Evolutionary conservation across 208 protist species (phyloP).

Genomic region (Jaenimonas drosophilae): DNA sequence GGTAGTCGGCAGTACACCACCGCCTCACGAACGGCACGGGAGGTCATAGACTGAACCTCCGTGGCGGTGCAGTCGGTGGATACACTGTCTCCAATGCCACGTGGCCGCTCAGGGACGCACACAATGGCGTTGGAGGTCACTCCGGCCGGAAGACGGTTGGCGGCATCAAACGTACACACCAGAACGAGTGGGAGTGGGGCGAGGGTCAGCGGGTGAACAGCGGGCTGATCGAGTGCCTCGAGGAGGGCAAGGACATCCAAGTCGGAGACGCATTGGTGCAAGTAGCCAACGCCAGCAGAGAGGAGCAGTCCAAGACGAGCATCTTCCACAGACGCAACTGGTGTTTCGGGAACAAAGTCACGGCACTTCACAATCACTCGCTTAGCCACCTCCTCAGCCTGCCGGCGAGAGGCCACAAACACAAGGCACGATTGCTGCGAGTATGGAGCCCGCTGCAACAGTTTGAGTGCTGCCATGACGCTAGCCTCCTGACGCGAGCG

Average conservation of each 20-base stretch:
- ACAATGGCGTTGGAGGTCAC: conserved; percentile 58
- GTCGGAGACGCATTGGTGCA: conserved; percentile 53
- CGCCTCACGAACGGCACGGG: conserved; percentile 51
- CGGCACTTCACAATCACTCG: conserved; percentile 71
- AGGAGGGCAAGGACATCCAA: conserved; percentile 55
- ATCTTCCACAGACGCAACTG: conserved; percentile 25
- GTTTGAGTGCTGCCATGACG: conserved; percentile 31
- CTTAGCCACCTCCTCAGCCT: conserved; percentile 52
- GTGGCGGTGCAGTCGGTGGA: conserved; percentile 13
- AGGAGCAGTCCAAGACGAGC: conserved; percentile 39
- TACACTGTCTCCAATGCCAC: too few relatives aligned
- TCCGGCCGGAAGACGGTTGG: conserved; percentile 71
- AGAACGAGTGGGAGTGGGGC: conserved; percentile 48
- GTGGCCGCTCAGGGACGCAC: conserved; percentile 61
- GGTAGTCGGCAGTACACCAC: conserved; percentile 52
- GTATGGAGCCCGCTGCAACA: conserved; percentile 51
- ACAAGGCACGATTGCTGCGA: conserved; percentile 34
- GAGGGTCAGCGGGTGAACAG: conserved; percentile 32
- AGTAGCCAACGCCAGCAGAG: conserved; percentile 60
- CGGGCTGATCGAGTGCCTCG: conserved; percentile 22
- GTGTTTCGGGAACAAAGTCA: conserved; percentile 33
- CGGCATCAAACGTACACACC: conserved; percentile 68
- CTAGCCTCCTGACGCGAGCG: conserved; percentile 59
- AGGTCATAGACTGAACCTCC: conserved; percentile 72
- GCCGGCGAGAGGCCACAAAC: conserved; percentile 53